These are phyloP conservation scores for Trichoderma sp. DNA, from an alignment of 2,329 filamentous ascomycete species.

Conservation along the genomic window DNA sequence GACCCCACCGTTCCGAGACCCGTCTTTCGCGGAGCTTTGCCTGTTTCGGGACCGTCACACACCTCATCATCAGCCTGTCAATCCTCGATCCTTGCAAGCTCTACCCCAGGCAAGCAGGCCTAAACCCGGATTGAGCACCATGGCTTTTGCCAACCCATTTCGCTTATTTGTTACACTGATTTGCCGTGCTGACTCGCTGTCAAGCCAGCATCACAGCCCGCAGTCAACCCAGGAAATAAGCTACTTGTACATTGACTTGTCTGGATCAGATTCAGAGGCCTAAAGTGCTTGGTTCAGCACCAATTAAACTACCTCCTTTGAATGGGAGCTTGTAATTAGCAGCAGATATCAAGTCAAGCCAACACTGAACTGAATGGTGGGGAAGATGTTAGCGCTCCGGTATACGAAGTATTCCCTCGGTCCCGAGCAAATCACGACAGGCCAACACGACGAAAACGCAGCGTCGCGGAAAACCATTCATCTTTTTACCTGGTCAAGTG, in stretches of 20 bases:
- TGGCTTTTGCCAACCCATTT: conserved; percentile 28
- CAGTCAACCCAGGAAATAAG: conserved; percentile 1
- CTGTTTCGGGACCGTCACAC: conserved; percentile 25
- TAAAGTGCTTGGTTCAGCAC: conserved; percentile 6
- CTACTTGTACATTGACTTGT: not conserved
- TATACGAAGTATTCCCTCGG: conserved; percentile 8
- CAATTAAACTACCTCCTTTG: not conserved
- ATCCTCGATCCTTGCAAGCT: not conserved
- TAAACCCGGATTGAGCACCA: conserved; percentile 10
- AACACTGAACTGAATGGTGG: not conserved
- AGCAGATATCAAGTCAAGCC: not conserved
- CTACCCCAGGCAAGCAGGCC: conserved; percentile 9
- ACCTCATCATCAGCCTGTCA: conserved; percentile 25
- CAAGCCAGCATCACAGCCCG: not conserved
- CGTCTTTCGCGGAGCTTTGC: conserved; percentile 28
- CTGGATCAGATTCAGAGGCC: not conserved
- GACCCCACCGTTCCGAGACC: conserved; percentile 28
- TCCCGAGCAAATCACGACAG: not conserved
- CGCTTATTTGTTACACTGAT: conserved; percentile 27
- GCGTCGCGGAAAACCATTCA: not conserved
- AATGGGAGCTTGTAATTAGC: not conserved
- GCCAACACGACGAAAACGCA: not conserved
- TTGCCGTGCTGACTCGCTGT: conserved; percentile 20
- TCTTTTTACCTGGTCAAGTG: not conserved
- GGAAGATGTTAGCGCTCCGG: conserved; percentile 12